A percentile compares a stretch with the other conserved stretches of the same genome.
phyloP scores from a whole-genome alignment of 2,329 filamentous ascomycete genomes.

The Cadophora sp. region DNA sequence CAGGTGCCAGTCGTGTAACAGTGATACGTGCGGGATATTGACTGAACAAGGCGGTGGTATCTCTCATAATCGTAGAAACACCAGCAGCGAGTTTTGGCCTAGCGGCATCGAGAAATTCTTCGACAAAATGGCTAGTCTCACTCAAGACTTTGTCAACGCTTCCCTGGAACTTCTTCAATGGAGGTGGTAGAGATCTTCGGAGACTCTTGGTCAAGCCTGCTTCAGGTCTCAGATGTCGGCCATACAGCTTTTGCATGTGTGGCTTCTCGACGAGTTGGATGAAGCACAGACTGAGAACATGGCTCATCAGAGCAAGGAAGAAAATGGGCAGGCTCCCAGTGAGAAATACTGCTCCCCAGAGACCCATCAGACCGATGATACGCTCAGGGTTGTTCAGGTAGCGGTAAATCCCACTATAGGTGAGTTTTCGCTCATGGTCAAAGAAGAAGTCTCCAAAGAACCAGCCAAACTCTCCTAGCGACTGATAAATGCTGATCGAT shows the following conservation, averaged over 20 bases:
- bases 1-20: slow-evolving; percentile 78
- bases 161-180: slow-evolving; percentile 82
- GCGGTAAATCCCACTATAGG: slow-evolving; percentile 96
- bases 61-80: slow-evolving; percentile 84
- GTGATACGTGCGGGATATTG: slow-evolving; percentile 87
- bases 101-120: slow-evolving; percentile 86
- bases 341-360: slow-evolving; percentile 94
- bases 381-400: slow-evolving; percentile 98
- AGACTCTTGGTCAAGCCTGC: slow-evolving; percentile 93
- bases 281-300: slow-evolving; percentile 84
- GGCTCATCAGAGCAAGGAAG: slow-evolving; percentile 82
- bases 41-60: slow-evolving; percentile 87
- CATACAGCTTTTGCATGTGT: slow-evolving; percentile 98
- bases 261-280: slow-evolving; percentile 94
- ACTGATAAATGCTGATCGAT: slow-evolving; percentile 90
- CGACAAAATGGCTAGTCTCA: slow-evolving; percentile 86
- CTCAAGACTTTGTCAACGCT: slow-evolving; percentile 88
- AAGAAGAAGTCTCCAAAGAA: slow-evolving; percentile 99
- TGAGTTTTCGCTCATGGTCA: slow-evolving; percentile 85
- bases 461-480: slow-evolving; percentile 97
- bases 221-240: slow-evolving; percentile 80
- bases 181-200: slow-evolving; percentile 82
- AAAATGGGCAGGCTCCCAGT: slow-evolving; percentile 90
- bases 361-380: slow-evolving; percentile 89
- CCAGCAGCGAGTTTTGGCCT: slow-evolving; percentile 86